phyloP scores from a whole-genome alignment of 148 eudicot genomes.

The Heliosperma pusillum region DNA sequence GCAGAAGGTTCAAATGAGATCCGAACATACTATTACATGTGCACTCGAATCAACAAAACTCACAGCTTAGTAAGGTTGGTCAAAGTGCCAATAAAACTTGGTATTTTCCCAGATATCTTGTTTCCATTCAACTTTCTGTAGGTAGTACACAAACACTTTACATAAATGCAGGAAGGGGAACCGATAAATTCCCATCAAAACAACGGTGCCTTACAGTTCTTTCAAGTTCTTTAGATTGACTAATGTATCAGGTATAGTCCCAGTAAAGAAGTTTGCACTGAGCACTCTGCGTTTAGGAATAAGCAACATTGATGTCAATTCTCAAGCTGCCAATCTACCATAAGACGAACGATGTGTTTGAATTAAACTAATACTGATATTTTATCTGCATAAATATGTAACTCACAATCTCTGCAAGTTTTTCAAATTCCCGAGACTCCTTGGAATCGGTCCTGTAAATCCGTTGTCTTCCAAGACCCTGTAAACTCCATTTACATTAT shows the following conservation, averaged over 20 bases:
- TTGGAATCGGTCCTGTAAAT: conserved; percentile 61
- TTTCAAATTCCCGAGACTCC: conserved; percentile 62
- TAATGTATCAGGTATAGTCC: conserved; percentile 54
- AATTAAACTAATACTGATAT: not conserved
- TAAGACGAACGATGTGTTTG: not conserved
- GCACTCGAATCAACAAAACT: not conserved
- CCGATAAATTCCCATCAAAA: not conserved
- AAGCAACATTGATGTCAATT: not conserved
- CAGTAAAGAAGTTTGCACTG: conserved; percentile 61
- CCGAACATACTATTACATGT: not conserved
- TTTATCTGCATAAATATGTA: not conserved
- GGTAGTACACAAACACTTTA: not conserved
- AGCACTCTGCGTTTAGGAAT: conserved; percentile 52
- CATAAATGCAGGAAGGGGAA: not conserved
- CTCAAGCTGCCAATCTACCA: no score
- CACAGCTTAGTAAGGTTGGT: conserved; percentile 11
- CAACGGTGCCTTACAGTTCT: conserved; percentile 57
- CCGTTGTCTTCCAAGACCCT: conserved; percentile 61
- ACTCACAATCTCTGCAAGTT: conserved; percentile 60
- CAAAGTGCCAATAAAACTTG: conserved; percentile 17
- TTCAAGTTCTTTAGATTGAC: conserved; percentile 51
- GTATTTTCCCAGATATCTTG: conserved; percentile 15
- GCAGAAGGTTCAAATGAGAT: not conserved
- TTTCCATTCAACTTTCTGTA: conserved; percentile 13
- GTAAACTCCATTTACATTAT: conserved; percentile 13